These are phyloP conservation scores for Hymenochaete sp. DNA, from an alignment of 1,284 basidiomycete genomes.

Conservation along the genomic window DNA sequence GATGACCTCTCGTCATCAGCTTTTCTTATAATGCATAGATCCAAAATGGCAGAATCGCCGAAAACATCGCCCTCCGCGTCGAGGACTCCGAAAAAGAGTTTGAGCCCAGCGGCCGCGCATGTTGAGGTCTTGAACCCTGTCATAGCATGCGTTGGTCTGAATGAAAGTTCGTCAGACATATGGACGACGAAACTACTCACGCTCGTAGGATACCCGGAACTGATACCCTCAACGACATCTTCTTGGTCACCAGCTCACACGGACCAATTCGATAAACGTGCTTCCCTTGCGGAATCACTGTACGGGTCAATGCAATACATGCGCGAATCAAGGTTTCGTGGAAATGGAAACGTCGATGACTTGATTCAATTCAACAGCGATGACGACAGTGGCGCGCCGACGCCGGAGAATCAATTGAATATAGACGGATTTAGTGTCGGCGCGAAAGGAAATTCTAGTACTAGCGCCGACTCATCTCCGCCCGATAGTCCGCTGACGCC, in stretches of 20 bases:
- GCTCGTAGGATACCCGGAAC: conserved; percentile 62
- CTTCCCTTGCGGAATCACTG: conserved; percentile 5
- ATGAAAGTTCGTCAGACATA: conserved; percentile 54
- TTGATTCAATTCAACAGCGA: too few relatives aligned
- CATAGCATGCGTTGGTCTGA: conserved; percentile 34
- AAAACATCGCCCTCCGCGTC: conserved; percentile 1
- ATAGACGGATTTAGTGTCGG: too few relatives aligned
- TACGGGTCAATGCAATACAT: conserved; percentile 1
- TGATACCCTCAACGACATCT: conserved; percentile 34
- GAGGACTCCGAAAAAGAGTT: conserved; percentile 8
- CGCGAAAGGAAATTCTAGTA: too few relatives aligned
- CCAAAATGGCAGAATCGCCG: neutral
- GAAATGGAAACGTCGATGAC: too few relatives aligned
- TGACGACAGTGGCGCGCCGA: too few relatives aligned
- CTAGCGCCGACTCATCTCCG: conserved; percentile 17
- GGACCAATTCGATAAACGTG: conserved; percentile 5
- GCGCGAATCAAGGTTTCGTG: too few relatives aligned
- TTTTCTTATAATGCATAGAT: conserved; percentile 1
- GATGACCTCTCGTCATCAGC: conserved; percentile 1
- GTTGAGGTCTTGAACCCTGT: conserved; percentile 44
- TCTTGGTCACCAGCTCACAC: neutral
- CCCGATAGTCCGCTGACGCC: conserved; percentile 1
- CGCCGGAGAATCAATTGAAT: too few relatives aligned
- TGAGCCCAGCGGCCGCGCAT: conserved; percentile 15
- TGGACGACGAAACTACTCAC: conserved; percentile 71